A percentile compares a stretch with the other conserved stretches of the same genome.
Conservation (phyloP, 2,329 filamentous ascomycete species). For the Phaeosphaeria sp. region DNA sequence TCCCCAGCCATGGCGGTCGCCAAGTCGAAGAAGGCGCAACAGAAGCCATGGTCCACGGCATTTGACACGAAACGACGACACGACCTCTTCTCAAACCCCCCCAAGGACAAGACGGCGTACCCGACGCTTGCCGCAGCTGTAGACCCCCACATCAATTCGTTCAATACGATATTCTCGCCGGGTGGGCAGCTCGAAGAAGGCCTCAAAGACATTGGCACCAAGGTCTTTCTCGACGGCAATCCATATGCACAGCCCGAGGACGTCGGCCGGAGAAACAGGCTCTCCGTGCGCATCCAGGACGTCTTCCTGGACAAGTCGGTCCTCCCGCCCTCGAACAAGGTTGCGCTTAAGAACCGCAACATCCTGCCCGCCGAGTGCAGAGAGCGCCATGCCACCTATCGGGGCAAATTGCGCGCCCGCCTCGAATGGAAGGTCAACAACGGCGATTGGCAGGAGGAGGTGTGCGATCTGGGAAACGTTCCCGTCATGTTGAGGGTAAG, state of each 20-base stretch:
- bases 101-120: slow-evolving; percentile 85
- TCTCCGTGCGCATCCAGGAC: slow-evolving; percentile 80
- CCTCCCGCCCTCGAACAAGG: slow-evolving; percentile 83
- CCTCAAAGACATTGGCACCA: slow-evolving; percentile 87
- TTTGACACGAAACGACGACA: slow-evolving; percentile 88
- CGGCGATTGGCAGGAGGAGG: slow-evolving; percentile 81
- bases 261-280: slow-evolving; percentile 70
- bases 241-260: slow-evolving; percentile 60
- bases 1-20: slow-evolving; percentile 38
- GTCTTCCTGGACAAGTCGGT: slow-evolving; percentile 83
- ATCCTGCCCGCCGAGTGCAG: slow-evolving; percentile 92
- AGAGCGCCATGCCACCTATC: slow-evolving; percentile 90
- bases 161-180: slow-evolving; percentile 84
- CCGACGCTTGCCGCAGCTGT: slow-evolving; percentile 86
- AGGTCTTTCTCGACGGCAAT: slow-evolving; percentile 84
- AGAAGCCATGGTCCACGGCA: slow-evolving; percentile 75
- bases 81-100: slow-evolving; percentile 86
- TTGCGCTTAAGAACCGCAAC: slow-evolving; percentile 77
- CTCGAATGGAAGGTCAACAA: slow-evolving; percentile 89
- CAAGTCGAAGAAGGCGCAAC: slow-evolving; percentile 51
- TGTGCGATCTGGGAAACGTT: slow-evolving; percentile 84
- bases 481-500: slow-evolving; percentile 91
- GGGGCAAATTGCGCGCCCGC: slow-evolving; percentile 82
- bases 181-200: slow-evolving; percentile 77
- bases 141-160: slow-evolving; percentile 91